Evolutionary conservation across 768 basidiomycete genomes (phyloP), one percentile per base, ranked within the genome.

Genomic region (Macrolepiota albuminosa): DNA sequence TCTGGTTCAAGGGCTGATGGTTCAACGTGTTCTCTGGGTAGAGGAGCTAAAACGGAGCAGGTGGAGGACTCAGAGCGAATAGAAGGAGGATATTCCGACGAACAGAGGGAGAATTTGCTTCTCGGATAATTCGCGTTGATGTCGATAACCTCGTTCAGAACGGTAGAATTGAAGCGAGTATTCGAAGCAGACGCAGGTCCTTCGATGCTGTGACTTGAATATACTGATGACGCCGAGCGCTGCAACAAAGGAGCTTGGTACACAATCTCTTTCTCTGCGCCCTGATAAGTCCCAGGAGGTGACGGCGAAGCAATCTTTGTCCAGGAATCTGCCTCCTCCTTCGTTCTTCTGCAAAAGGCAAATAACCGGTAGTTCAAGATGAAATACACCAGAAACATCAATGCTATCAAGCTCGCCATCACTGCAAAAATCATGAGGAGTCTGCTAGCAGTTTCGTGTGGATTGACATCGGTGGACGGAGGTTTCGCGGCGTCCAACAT

Each of bases 61-160:
- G 60, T 48, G 14, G 61, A 61, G 37, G 66, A 58, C 40, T 60
- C 31, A 7, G 59, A 60, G 18, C 47, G 39, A 39, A 61, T 21
- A 10, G 72, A 70, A 61, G 56, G 10, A 0, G 68, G 61, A 39
- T 70, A 73, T 50, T 73, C 71, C 4, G 72, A 73, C 34, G 71
- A 72, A 37, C 68, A 67, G 40, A 72, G 62, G 18, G 72, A 73
- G 54, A 71, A 73, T 56, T 69, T 70, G 64, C 70, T 71, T 52
- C 68, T 61, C 21, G 71, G 72, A 57, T 69, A 69, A 47, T 68
- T 61, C 40, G 62, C 49, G 11, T 63, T 63, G 60, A 73, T 72
- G 59, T 73, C 63, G 6, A 73, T 60, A 54, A 73, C 59, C 47
- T 48, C 45, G 13, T 40, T 51, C 14, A 50, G 54, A 36, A 53